These are phyloP conservation scores for Termitomyces sp. DNA, from an alignment of 768 basidiomycete species.

Conservation along the genomic window DNA sequence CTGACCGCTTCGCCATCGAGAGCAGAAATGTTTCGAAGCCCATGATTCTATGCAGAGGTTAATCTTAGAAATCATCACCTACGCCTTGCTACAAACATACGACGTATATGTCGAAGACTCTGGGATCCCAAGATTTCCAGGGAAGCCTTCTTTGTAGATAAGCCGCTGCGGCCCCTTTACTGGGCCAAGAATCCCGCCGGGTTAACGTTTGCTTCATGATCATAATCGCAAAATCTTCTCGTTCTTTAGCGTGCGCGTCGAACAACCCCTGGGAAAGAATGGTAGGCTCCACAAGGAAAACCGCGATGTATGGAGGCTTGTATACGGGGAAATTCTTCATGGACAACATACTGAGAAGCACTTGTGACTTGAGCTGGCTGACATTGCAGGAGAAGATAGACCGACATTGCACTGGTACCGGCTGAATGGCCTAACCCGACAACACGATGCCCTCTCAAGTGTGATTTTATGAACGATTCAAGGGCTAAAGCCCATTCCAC, in stretches of 20 bases:
- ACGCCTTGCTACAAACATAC: conserved; percentile 12
- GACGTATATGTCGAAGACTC: conserved; percentile 20
- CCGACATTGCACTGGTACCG: conserved; percentile 25
- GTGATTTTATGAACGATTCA: conserved; percentile 9
- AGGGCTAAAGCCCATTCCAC: conserved; percentile 19
- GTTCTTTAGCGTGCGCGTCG: conserved; percentile 14
- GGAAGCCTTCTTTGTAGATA: conserved; percentile 20
- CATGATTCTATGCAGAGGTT: conserved; percentile 10
- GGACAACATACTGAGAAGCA: conserved; percentile 13
- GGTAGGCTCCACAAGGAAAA: conserved; percentile 29
- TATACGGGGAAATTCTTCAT: conserved; percentile 7
- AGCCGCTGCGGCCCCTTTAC: conserved; percentile 18
- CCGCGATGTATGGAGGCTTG: conserved; percentile 16
- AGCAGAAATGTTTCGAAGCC: conserved; percentile 4
- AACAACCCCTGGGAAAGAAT: conserved; percentile 22
- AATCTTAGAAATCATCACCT: background rate
- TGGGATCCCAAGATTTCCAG: conserved; percentile 25
- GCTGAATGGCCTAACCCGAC: conserved; percentile 29
- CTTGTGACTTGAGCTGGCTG: background rate
- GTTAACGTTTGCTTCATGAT: conserved; percentile 15
- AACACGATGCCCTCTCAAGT: conserved; percentile 17
- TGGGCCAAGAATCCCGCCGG: conserved; percentile 22
- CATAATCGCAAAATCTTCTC: conserved; percentile 8
- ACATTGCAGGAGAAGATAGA: background rate
- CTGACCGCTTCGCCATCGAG: conserved; percentile 3